Conservation (phyloP, 108 stramenopile genomes). For the Nannochloropsis oceanica region DNA sequence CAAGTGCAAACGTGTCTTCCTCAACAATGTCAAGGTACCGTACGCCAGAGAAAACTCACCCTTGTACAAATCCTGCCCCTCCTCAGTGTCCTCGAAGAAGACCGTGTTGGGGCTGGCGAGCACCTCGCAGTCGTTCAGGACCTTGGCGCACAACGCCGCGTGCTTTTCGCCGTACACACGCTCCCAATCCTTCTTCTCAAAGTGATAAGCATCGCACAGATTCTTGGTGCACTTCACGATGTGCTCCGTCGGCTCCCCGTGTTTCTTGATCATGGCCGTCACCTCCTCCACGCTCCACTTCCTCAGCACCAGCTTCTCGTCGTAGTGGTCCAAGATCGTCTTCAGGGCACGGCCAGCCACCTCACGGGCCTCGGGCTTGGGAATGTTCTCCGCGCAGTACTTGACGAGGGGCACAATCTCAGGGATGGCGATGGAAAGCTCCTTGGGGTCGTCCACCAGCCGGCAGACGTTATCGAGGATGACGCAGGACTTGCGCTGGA, state of each 20-base stretch:
- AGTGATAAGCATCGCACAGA: background rate
- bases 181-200: background rate
- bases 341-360: conserved; percentile 46
- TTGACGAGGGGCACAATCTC: conserved; percentile 83
- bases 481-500: conserved; percentile 76
- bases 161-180: background rate
- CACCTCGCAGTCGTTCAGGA: background rate
- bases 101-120: background rate
- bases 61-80: conserved; percentile 94
- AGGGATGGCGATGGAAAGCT: conserved; percentile 81
- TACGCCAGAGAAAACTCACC: conserved; percentile 98
- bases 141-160: background rate
- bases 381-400: conserved; percentile 74
- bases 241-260: background rate
- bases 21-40: conserved; percentile 66
- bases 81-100: conserved; percentile 67
- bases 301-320: background rate
- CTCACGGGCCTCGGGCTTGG: conserved; percentile 91
- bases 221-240: background rate
- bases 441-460: conserved; percentile 76
- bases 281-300: background rate
- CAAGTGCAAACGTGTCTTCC: conserved; percentile 97
- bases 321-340: conserved; percentile 16
- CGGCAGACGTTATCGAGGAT: conserved; percentile 93
- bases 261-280: background rate